Percentiles rank a stretch among this genome's conserved stretches.
These are phyloP conservation scores for Metarhizium rileyi DNA, from an alignment of 2,329 filamentous ascomycete species.

Conservation along the genomic window DNA sequence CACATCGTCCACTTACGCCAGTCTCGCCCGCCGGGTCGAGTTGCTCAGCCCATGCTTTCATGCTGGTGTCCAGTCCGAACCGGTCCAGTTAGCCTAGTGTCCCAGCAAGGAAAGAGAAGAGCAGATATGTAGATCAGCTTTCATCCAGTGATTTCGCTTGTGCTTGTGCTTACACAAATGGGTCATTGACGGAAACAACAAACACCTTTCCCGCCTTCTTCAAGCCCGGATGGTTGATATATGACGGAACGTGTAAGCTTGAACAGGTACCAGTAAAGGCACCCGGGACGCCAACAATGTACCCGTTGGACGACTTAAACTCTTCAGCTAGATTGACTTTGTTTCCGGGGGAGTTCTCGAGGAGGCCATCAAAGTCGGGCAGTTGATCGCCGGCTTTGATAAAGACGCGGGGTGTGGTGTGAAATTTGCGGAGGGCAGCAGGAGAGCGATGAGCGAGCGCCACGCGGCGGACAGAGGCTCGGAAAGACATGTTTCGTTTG, in stretches of 20 bases:
- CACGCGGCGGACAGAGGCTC: slow-evolving; percentile 23
- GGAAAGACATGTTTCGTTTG: slow-evolving; percentile 25
- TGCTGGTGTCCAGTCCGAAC: slow-evolving; percentile 41
- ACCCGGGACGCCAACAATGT: slow-evolving; percentile 79
- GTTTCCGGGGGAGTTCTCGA: slow-evolving; percentile 81
- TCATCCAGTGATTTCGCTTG: too few relatives aligned
- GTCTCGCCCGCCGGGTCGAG: slow-evolving; percentile 67
- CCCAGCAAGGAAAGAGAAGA: neutral
- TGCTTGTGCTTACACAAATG: slow-evolving; percentile 84
- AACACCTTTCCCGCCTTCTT: slow-evolving; percentile 77
- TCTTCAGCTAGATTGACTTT: slow-evolving; percentile 81
- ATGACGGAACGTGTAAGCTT: slow-evolving; percentile 69
- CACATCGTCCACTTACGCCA: slow-evolving; percentile 49
- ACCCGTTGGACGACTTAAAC: slow-evolving; percentile 58
- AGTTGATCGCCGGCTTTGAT: slow-evolving; percentile 74
- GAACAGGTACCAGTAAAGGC: slow-evolving; percentile 57
- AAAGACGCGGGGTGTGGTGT: slow-evolving; percentile 49
- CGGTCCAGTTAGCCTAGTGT: neutral
- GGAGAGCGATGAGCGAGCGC: slow-evolving; percentile 21
- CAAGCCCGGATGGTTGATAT: slow-evolving; percentile 69
- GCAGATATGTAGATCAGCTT: too few relatives aligned
- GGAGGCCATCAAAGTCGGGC: slow-evolving; percentile 66
- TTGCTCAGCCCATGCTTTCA: slow-evolving; percentile 77
- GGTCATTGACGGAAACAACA: slow-evolving; percentile 86
- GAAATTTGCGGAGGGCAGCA: slow-evolving; percentile 40